Evolutionary conservation across 23 red algal species (phyloP).

Genomic region (Agarophyton chilense): DNA sequence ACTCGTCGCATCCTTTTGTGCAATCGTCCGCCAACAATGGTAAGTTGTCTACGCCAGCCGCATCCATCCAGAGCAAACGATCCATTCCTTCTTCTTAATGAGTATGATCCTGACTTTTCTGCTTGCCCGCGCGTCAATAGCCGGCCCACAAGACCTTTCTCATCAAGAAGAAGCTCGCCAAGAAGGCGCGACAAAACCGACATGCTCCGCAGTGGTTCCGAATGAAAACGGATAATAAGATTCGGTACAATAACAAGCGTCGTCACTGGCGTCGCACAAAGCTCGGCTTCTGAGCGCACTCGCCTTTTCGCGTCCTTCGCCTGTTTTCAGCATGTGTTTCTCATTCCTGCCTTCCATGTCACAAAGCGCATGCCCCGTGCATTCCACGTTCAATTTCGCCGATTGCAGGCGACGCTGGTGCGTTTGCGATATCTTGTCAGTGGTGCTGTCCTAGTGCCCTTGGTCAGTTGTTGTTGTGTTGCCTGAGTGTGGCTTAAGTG

Average conservation of each 20-base stretch:
- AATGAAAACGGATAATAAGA: slow-evolving; percentile 89
- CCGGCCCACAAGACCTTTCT: slow-evolving; percentile 92
- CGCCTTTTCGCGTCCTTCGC: background rate
- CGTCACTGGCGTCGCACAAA: slow-evolving; percentile 99
- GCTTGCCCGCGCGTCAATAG: background rate
- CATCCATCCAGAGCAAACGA: background rate
- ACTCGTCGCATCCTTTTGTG: background rate
- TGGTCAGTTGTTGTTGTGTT: no score
- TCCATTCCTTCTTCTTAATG: background rate
- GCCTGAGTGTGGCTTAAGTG: no score
- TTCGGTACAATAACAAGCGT: slow-evolving; percentile 98
- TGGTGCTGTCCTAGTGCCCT: no score
- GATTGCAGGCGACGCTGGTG: no score
- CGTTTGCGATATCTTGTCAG: no score
- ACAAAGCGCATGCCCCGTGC: no score
- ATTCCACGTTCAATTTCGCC: no score
- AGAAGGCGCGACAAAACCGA: slow-evolving; percentile 94
- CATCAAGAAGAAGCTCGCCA: slow-evolving; percentile 98
- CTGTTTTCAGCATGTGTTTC: background rate
- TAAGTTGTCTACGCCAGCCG: background rate
- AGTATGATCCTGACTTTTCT: background rate
- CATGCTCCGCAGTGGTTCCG: slow-evolving; percentile 95
- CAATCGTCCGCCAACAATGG: background rate
- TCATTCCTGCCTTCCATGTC: background rate
- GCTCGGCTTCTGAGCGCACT: slow-evolving; percentile 85